Conservation (phyloP, 78 protist species). For the Dictyostelium purpureum region DNA sequence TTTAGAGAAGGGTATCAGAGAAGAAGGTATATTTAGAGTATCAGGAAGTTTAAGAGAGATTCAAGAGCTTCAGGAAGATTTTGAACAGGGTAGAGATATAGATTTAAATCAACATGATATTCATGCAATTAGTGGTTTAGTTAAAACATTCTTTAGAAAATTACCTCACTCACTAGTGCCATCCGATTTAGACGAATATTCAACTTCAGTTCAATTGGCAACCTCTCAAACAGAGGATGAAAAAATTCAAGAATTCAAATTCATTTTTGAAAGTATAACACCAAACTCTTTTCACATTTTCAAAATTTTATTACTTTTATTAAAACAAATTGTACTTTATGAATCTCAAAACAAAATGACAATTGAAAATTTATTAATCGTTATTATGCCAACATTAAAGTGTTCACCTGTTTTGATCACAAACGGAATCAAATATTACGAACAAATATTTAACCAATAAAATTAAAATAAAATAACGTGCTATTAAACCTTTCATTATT, state of each 20-base stretch:
- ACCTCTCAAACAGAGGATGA: constrained; percentile 57
- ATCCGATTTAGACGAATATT: constrained; percentile 36
- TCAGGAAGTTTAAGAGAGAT: constrained; percentile 43
- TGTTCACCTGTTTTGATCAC: constrained; percentile 47
- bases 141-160: constrained; percentile 58
- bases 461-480: too few species aligned
- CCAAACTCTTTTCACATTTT: not conserved
- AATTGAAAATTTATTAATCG: constrained; percentile 47
- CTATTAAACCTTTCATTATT: too few species aligned
- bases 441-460: constrained; percentile 85
- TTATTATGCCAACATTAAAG: constrained; percentile 42
- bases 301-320: not conserved
- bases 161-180: constrained; percentile 13
- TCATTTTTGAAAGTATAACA: constrained; percentile 59
- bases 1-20: not conserved
- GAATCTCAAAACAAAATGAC: constrained; percentile 51
- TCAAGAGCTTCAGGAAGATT: not conserved
- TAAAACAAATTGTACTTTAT: not conserved
- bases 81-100: constrained; percentile 41
- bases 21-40: constrained; percentile 56
- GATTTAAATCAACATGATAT: constrained; percentile 49
- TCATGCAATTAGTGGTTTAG: constrained; percentile 53
- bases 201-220: constrained; percentile 48
- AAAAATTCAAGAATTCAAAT: constrained; percentile 50
- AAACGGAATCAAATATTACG: constrained; percentile 46